phyloP scores from a whole-genome alignment of 2,329 filamentous ascomycete genomes.

The Diaporthe citri region DNA sequence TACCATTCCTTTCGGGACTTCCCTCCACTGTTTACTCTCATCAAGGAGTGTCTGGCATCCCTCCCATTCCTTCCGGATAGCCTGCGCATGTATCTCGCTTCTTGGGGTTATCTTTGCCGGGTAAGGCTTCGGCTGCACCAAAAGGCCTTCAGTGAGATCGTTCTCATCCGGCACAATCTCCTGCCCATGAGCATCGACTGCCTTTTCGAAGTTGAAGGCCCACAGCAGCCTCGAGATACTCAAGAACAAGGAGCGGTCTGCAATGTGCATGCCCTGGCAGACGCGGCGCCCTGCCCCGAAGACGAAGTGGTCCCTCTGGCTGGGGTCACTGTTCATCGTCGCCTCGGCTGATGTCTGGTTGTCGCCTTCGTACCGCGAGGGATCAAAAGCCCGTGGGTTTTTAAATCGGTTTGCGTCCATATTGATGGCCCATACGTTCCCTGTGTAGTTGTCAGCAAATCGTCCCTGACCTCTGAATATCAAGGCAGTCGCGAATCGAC shows the following conservation, averaged over 20 bases:
- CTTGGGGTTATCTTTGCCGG: slow-evolving; percentile 31
- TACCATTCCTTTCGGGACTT: slow-evolving; percentile 35
- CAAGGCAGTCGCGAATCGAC: background rate
- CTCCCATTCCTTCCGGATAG: slow-evolving; percentile 31
- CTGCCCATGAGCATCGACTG: slow-evolving; percentile 3
- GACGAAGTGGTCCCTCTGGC: slow-evolving; percentile 63
- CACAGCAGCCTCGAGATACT: slow-evolving; percentile 62
- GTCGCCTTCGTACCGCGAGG: slow-evolving; percentile 51
- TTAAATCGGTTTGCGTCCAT: slow-evolving; percentile 58
- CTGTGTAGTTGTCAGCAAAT: background rate
- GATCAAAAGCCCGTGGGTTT: slow-evolving; percentile 58
- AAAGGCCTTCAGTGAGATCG: slow-evolving; percentile 18
- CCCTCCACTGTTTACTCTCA: slow-evolving; percentile 36
- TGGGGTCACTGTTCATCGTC: slow-evolving; percentile 47
- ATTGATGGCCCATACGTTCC: slow-evolving; percentile 54
- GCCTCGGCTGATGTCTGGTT: slow-evolving; percentile 45
- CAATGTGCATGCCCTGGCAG: slow-evolving; percentile 70
- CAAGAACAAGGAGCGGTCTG: slow-evolving; percentile 61
- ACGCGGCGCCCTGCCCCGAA: slow-evolving; percentile 69
- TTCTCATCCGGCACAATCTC: slow-evolving; percentile 32
- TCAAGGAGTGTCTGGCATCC: slow-evolving; percentile 35
- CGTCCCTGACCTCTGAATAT: background rate
- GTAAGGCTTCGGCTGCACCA: slow-evolving; percentile 34
- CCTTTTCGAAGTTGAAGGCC: slow-evolving; percentile 52
- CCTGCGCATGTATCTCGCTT: slow-evolving; percentile 19